Base-by-base conservation (phyloP, 2,329 filamentous ascomycete genomes). In the Trematosphaeria pertusa region DNA sequence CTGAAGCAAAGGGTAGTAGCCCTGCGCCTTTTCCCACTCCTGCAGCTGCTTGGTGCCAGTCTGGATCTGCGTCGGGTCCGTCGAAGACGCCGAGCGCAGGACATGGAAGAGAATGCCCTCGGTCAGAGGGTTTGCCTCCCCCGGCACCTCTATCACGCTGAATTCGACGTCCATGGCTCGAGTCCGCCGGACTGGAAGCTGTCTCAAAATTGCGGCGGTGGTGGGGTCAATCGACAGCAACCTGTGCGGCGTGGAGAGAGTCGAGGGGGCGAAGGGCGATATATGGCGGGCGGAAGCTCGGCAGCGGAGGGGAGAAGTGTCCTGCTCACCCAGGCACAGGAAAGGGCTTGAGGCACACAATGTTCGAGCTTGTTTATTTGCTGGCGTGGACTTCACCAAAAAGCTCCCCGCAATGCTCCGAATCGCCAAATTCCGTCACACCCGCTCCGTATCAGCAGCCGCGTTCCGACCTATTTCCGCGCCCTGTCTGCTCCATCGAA, bases 71-170 rank as follows among this genome's bases (percentile, higher is more conserved):
- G 73, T 70, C 5, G 73, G 73, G 51, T 79, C 70, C 14, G 68
- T 70, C 2, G 78, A 81, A 7, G 73, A 70, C 3, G 78, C 78
- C 7, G 77, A 75, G 28, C 70, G 71, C 28, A 82, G 67, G n/a
- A 74, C 74, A 49, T 78, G 75, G 40, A 76, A 72, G 2, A 82
- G 70, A 14, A 72, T 73, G 37, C 68, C 64, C 44, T 78, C 75
- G 6, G 74, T 79, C 18, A 81, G 72, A 7, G 78, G 78, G 48
- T 77, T 91, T 34, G 91, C 87, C 75, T 94, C 91, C 56, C 88
- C 91, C 5, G 89, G 82, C 49, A 91, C 85, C 75, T 96, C 91
- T 66, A 95, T 85, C n/a, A 58, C 58, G 24, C 59, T 54, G 40
- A 68, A 64, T 28, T 67, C 62, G 41, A 59, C 56, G 33, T 67